Conservation (phyloP, 2,329 filamentous ascomycete genomes). For the Cladosporium sp. region DNA sequence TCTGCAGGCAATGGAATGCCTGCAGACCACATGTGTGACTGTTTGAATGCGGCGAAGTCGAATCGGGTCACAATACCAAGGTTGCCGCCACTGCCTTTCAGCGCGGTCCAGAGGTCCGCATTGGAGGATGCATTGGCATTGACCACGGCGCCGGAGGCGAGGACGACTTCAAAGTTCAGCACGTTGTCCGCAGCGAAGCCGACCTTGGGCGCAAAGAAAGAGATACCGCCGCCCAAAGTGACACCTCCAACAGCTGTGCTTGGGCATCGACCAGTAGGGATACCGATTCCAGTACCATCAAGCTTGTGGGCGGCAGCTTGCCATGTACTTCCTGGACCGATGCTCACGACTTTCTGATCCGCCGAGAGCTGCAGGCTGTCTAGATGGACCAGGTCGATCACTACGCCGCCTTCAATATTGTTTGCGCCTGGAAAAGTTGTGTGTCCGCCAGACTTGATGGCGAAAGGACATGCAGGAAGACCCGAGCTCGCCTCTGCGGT, state of each 20-base stretch:
- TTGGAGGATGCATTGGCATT: constrained; percentile 26
- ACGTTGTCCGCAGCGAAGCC: constrained; percentile 36
- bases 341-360: constrained; percentile 39
- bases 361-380: constrained; percentile 37
- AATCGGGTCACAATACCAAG: constrained; percentile 34
- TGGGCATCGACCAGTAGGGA: constrained; percentile 47
- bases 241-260: constrained; percentile 34
- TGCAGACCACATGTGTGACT: constrained; percentile 2
- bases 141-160: constrained; percentile 27
- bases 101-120: constrained; percentile 29
- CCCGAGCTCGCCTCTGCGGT: background rate
- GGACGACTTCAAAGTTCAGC: constrained; percentile 30
- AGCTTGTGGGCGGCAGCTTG: constrained; percentile 44
- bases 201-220: constrained; percentile 29
- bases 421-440: constrained; percentile 23
- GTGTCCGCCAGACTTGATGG: constrained; percentile 32
- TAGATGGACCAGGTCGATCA: constrained; percentile 49
- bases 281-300: constrained; percentile 42
- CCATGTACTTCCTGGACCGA: constrained; percentile 52
- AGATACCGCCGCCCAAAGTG: constrained; percentile 33
- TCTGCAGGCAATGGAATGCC: constrained; percentile 2
- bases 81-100: constrained; percentile 32
- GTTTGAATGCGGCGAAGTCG: constrained; percentile 17
- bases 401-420: constrained; percentile 27
- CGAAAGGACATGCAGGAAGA: constrained; percentile 27